These are phyloP conservation scores for Rossbeevera mucosa DNA, from an alignment of 768 basidiomycete species.

Conservation along the genomic window DNA sequence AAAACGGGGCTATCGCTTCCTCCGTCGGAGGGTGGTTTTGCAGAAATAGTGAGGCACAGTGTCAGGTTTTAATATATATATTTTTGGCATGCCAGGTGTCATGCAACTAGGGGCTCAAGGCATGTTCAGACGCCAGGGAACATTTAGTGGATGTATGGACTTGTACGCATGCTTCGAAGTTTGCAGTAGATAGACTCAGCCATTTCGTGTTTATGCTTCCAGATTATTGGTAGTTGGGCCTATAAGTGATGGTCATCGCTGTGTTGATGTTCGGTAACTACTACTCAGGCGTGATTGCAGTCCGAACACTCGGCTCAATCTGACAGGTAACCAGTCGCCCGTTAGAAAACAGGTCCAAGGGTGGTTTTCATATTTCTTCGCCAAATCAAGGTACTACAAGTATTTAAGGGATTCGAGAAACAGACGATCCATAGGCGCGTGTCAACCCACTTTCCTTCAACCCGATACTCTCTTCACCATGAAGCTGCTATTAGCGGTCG, in stretches of 20 bases:
- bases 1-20: too few relatives aligned
- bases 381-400: too few relatives aligned
- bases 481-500: background rate
- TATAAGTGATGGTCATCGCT: too few relatives aligned
- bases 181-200: conserved; percentile 34
- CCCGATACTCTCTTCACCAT: conserved; percentile 6
- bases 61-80: too few relatives aligned
- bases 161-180: conserved; percentile 83
- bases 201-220: too few relatives aligned
- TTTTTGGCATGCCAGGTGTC: too few relatives aligned
- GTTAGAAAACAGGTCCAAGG: background rate
- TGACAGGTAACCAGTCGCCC: background rate
- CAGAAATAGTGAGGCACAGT: too few relatives aligned
- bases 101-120: too few relatives aligned
- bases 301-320: background rate
- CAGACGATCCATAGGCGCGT: background rate
- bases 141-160: conserved; percentile 85
- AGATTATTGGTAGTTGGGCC: too few relatives aligned
- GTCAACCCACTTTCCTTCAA: background rate
- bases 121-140: too few relatives aligned
- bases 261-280: background rate
- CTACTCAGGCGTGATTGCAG: background rate
- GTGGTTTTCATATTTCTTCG: background rate
- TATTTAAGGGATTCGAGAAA: background rate
- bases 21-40: too few relatives aligned